Conservation (phyloP, 179 eudicot genomes). For the Sideroxylon spinosum region DNA sequence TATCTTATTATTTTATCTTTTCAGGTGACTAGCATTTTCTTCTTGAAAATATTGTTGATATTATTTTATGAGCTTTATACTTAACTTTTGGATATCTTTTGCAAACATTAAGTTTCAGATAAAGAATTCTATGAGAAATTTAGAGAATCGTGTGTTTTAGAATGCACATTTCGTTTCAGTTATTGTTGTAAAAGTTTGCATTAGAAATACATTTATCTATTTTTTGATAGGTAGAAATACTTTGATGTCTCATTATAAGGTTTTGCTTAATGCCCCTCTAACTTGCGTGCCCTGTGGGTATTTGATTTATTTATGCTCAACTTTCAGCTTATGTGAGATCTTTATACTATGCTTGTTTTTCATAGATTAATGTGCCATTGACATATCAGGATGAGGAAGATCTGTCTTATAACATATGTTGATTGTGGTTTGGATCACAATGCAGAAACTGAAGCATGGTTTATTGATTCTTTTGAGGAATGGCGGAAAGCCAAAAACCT, state of each 20-base stretch:
- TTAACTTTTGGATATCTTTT: not conserved
- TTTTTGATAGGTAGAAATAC: not conserved
- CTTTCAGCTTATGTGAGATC: not conserved
- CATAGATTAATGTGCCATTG: not conserved
- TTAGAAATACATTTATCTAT: not conserved
- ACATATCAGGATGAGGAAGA: not conserved
- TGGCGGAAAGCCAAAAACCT: conserved; percentile 91
- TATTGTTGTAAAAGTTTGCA: not conserved
- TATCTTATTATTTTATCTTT: not conserved
- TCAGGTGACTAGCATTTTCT: not conserved
- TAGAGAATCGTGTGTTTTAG: not conserved
- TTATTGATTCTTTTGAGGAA: conserved; percentile 88
- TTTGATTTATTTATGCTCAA: not conserved
- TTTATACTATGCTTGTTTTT: not conserved
- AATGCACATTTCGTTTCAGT: not conserved
- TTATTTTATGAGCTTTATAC: conserved; percentile 1
- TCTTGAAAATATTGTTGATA: not conserved
- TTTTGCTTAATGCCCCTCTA: not conserved
- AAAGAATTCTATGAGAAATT: not conserved
- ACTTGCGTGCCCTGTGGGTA: not conserved
- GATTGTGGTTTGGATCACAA: conserved; percentile 3
- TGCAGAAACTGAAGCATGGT: conserved; percentile 98
- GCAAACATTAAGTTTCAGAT: not conserved
- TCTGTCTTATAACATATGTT: not conserved
- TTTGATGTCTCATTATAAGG: not conserved